Evolutionary conservation across 306 rosid species (phyloP), one percentile per base, ranked within the genome.

Genomic region (Coriaria nepalensis): DNA sequence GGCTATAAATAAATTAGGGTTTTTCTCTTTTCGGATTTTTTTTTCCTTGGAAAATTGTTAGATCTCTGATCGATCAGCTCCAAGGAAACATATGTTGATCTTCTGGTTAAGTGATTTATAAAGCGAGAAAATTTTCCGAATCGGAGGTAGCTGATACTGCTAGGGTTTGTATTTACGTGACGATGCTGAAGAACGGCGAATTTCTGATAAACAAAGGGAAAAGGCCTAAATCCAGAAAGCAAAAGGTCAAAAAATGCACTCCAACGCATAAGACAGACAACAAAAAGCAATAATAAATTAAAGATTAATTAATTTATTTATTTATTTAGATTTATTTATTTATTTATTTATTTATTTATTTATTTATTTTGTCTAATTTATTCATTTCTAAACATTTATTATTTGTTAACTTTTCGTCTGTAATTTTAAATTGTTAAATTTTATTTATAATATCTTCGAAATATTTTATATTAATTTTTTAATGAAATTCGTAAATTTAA

Each of bases 141-240:
- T 52, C 39, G 46, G 41, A 53, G 53, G 57, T 58, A 47, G 8
- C 13, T 52, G 48, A 69, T 49, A 55, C 42, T 36, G 60, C 66
- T 77, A 90, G 95, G 98, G 83, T 76, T 80, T 58, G 59, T 32
- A 40, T 52, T 53, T 37, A 13, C 49, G 49, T 35, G 68, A 54
- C 54, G 73, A 58, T 57, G 74, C 8, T 10, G 50, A 66, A 35
- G 71, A 60, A 45, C 69, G 56, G 48, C 56, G 13, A 66, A 67
- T 68, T 71, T 20, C 1, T 20, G 29, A 77, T 68, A 73, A 63
- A 62, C 66, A 56, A 53, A 37, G 15, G 13, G 67, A 47, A 73
- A 84, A 92, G 80, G 96, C 98, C 98, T 90, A 90, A 94, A 90
- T 85, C 94, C 94, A 72, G 96, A 82, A 77, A 70, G 77, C 79